Evolutionary conservation across 176 grass and related monocot species (phyloP).

Genomic region (Ananas comosus): DNA sequence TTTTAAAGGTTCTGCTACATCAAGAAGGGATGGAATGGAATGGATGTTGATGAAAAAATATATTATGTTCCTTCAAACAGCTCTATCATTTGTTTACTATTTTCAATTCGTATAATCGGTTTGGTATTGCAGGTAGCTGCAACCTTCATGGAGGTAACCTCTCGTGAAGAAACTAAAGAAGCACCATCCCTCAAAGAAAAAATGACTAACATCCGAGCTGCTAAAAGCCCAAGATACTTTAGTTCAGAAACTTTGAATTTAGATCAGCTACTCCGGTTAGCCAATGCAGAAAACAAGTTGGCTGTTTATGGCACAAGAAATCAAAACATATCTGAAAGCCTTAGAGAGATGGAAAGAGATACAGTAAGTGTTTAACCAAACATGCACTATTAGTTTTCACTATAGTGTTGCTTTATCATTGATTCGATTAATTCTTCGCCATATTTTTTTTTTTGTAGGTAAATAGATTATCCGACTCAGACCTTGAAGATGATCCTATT

Average conservation of each 20-base stretch:
- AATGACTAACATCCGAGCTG: too few relatives aligned
- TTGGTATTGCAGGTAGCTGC: slow-evolving; percentile 43
- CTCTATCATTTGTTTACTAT: too few relatives aligned
- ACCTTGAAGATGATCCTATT: slow-evolving; percentile 22
- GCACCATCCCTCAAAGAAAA: neutral
- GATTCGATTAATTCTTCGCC: neutral
- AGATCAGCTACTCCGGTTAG: slow-evolving; percentile 40
- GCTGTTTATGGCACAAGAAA: slow-evolving; percentile 25
- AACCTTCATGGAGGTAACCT: slow-evolving; percentile 29
- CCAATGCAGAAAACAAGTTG: slow-evolving; percentile 32
- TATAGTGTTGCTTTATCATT: neutral
- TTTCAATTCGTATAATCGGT: neutral
- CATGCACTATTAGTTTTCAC: too few relatives aligned
- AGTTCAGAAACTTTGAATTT: slow-evolving; percentile 28
- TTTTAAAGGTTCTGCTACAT: too few relatives aligned
- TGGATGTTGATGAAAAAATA: too few relatives aligned
- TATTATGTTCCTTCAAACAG: too few relatives aligned
- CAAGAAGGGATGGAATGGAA: too few relatives aligned
- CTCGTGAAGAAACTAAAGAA: too few relatives aligned
- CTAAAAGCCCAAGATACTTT: neutral
- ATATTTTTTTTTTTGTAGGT: neutral
- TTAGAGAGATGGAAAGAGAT: too few relatives aligned
- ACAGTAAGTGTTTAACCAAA: too few relatives aligned
- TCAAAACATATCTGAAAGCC: neutral
- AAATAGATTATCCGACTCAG: neutral